Evolutionary conservation across 345 rosid species (phyloP), one percentile per base, ranked within the genome.

Genomic region (Linum trigynum): DNA sequence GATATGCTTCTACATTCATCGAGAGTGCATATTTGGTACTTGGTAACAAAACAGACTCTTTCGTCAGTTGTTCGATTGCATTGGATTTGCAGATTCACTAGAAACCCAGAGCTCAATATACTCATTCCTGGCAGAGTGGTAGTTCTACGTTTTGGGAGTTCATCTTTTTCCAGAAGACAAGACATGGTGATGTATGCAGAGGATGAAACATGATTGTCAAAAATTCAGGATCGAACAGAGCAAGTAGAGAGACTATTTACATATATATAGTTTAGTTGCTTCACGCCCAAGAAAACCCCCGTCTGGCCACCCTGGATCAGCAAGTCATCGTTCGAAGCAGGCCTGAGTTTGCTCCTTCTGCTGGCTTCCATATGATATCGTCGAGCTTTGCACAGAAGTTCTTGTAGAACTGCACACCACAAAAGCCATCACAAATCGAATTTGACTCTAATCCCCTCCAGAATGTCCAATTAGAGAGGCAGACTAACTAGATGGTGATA

Each of bases 301-400:
- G 0, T 43, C 6, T 43, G 50, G 6, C 50, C 2, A 2, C 50
- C 50, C 14, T 35, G 66, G 76, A 82, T 84, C 88, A 81, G 76
- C 79, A 74, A 59, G 82, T 80, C 75, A 69, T 70, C 61, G 82
- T 73, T 69, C 78, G 65, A 67, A 72, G 73, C 68, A 83, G 79
- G 70, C 59, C 72, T 23, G 92, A 65, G 61, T 69, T 77, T 32
- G 73, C 73, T 50, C 76, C 79, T 67, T 76, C 88, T 3, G 76
- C 36, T n/a, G 95, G 85, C 72, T 75, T 86, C 96, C 92, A 89
- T 63, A 92, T 89, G 71, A 92, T 80, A 69, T 77, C 75, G 38
- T 83, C 95, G 5, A 92, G 89, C 64, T 82, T 85, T 3, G 75
- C 69, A 72, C 95, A 87, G 69, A 89, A 78, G 50, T 74, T 82